phyloP scores from a whole-genome alignment of 2,329 filamentous ascomycete species.

The Colletotrichum abscissum region DNA sequence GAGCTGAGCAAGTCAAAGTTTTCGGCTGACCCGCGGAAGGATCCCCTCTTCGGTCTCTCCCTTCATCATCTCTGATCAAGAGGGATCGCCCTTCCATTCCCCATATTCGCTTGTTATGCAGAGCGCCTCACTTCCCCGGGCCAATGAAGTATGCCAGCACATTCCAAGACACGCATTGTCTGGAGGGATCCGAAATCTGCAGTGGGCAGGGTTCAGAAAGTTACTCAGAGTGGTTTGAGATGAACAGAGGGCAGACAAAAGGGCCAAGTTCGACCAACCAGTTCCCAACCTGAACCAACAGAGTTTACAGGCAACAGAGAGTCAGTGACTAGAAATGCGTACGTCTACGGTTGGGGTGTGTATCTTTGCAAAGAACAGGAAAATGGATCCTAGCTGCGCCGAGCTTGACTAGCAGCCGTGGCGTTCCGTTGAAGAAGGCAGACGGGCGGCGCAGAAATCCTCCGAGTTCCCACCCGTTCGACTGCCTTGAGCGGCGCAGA shows the following conservation, averaged over 20 bases:
- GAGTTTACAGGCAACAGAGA: no score
- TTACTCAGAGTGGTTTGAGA: slow-evolving; percentile 1
- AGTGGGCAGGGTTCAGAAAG: background rate
- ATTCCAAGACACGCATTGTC: background rate
- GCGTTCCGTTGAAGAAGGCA: background rate
- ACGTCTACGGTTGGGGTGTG: background rate
- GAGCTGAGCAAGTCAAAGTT: background rate
- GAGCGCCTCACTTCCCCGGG: background rate
- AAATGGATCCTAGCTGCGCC: background rate
- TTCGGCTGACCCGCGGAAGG: background rate
- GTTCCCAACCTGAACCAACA: background rate
- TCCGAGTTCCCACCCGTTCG: background rate
- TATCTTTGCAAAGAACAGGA: background rate
- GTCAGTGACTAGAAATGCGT: no score
- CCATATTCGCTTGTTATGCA: background rate
- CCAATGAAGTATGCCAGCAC: background rate
- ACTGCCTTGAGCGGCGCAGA: background rate
- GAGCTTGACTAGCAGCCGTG: background rate
- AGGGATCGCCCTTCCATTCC: background rate
- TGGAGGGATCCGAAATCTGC: background rate
- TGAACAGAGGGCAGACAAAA: background rate
- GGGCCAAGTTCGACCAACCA: background rate
- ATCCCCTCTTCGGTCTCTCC: background rate
- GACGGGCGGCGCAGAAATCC: background rate
- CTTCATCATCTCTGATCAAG: background rate